A percentile compares a stretch with the other conserved stretches of the same genome.
phyloP scores from a whole-genome alignment of 495 filamentous ascomycete species.

The Bombardia bombarda region DNA sequence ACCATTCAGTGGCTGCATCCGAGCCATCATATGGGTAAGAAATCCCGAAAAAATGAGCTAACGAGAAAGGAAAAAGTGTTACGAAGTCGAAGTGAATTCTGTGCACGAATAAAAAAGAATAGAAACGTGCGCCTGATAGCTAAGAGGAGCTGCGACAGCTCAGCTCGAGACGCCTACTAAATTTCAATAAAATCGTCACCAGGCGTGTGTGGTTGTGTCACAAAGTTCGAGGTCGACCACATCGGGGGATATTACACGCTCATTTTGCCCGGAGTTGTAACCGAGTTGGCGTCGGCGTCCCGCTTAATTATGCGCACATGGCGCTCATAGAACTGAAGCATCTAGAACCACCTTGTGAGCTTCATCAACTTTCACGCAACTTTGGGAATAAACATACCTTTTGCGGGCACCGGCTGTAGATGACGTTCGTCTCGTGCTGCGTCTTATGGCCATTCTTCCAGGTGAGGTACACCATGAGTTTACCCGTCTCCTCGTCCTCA shows the following conservation, averaged over 20 bases:
- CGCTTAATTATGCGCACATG: conserved; percentile 43
- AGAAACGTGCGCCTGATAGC: too few relatives aligned
- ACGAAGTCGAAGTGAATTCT: too few relatives aligned
- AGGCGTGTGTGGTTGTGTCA: too few relatives aligned
- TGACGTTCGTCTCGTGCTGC: conserved; percentile 45
- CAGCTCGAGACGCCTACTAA: neutral
- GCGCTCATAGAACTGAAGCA: conserved; percentile 54
- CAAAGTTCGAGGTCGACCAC: neutral
- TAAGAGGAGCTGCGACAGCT: too few relatives aligned
- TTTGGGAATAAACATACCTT: conserved; percentile 33
- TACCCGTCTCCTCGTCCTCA: conserved; percentile 40
- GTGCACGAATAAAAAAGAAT: too few relatives aligned
- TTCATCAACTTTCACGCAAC: neutral
- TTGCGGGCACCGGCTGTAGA: conserved; percentile 53
- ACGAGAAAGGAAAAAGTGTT: too few relatives aligned
- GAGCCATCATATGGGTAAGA: too few relatives aligned
- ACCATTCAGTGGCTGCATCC: too few relatives aligned
- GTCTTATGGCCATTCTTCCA: conserved; percentile 54
- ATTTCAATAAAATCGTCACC: too few relatives aligned
- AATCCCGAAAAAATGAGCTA: too few relatives aligned
- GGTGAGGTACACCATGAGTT: conserved; percentile 42
- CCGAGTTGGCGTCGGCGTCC: conserved; percentile 15
- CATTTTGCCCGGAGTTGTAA: neutral
- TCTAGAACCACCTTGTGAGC: conserved; percentile 28
- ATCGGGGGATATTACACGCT: neutral